Evolutionary conservation across 371 early-diverging fungal genomes (phyloP).

Genomic region (Apophysomyces variabilis): DNA sequence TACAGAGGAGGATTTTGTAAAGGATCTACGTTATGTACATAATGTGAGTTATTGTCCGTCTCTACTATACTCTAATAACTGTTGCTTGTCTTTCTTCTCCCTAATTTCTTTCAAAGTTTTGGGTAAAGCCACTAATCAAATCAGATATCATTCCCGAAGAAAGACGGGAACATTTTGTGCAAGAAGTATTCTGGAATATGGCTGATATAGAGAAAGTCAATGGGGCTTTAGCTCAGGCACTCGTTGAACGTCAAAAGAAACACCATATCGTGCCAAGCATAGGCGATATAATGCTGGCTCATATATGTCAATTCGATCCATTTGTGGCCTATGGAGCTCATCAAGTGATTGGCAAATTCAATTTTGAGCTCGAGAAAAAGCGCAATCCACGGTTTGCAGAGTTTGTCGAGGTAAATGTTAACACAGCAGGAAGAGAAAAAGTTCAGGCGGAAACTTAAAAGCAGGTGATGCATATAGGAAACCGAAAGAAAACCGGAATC

Average conservation of each 20-base stretch:
- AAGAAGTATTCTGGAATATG: constrained; percentile 86
- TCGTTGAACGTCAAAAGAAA: constrained; percentile 77
- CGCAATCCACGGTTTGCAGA: constrained; percentile 68
- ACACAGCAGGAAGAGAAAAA: neutral
- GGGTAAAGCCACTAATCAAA: constrained; percentile 76
- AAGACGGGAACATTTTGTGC: constrained; percentile 72
- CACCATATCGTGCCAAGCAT: constrained; percentile 72
- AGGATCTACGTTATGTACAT: constrained; percentile 55
- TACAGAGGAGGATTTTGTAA: constrained; percentile 86
- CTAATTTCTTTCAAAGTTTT: constrained; percentile 28
- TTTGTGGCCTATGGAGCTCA: constrained; percentile 91
- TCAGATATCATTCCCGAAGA: constrained; percentile 70
- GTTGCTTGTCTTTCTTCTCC: neutral
- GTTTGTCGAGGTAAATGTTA: constrained; percentile 68
- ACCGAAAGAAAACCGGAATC: constrained; percentile 78
- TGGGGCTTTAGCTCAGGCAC: constrained; percentile 64
- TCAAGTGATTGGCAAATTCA: constrained; percentile 82
- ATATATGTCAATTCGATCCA: constrained; percentile 74
- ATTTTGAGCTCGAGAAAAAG: constrained; percentile 78
- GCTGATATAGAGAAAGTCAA: constrained; percentile 77
- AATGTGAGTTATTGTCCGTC: constrained; percentile 19
- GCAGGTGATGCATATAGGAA: constrained; percentile 43
- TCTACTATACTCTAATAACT: neutral
- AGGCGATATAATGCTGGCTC: constrained; percentile 82
- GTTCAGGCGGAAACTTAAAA: neutral